These are phyloP conservation scores for Neonectria sp. DNA, from an alignment of 2,329 filamentous ascomycete species.

Conservation along the genomic window DNA sequence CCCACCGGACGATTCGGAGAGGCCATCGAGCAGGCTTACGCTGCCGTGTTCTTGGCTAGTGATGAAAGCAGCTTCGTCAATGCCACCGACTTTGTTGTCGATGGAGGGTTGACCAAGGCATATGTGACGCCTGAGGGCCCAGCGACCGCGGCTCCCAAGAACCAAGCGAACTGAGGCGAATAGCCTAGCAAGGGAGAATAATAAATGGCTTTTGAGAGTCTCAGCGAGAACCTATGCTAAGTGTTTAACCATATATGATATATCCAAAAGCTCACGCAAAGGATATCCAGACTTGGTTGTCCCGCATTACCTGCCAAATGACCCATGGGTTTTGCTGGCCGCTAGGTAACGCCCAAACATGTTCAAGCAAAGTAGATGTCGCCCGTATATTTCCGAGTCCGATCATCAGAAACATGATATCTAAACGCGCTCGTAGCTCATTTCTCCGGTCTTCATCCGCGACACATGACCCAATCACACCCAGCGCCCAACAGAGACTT, in stretches of 20 bases:
- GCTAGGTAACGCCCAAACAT: slow-evolving; percentile 51
- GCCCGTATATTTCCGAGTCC: slow-evolving; percentile 56
- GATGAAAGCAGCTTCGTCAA: slow-evolving; percentile 84
- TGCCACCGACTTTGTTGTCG: slow-evolving; percentile 80
- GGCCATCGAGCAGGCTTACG: slow-evolving; percentile 83
- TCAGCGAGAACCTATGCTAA: background rate
- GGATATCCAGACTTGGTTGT: slow-evolving; percentile 58
- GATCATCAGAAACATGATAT: slow-evolving; percentile 46
- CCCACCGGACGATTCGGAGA: slow-evolving; percentile 83
- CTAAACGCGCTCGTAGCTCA: slow-evolving; percentile 47
- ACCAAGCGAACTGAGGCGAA: background rate
- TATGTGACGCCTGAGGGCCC: slow-evolving; percentile 48
- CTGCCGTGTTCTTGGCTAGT: slow-evolving; percentile 80
- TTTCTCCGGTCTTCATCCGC: slow-evolving; percentile 50
- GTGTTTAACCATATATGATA: too few species aligned
- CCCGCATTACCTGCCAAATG: slow-evolving; percentile 56
- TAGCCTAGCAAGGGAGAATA: too few species aligned
- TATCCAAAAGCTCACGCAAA: slow-evolving; percentile 49
- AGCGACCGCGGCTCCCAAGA: background rate
- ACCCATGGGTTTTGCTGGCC: slow-evolving; percentile 51
- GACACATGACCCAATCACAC: slow-evolving; percentile 44
- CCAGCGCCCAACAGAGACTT: slow-evolving; percentile 46
- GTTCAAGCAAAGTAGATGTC: slow-evolving; percentile 52
- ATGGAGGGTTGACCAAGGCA: slow-evolving; percentile 78
- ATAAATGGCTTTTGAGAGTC: background rate